phyloP scores from a whole-genome alignment of 805 yeast species.

The Alloascoidea africana region DNA sequence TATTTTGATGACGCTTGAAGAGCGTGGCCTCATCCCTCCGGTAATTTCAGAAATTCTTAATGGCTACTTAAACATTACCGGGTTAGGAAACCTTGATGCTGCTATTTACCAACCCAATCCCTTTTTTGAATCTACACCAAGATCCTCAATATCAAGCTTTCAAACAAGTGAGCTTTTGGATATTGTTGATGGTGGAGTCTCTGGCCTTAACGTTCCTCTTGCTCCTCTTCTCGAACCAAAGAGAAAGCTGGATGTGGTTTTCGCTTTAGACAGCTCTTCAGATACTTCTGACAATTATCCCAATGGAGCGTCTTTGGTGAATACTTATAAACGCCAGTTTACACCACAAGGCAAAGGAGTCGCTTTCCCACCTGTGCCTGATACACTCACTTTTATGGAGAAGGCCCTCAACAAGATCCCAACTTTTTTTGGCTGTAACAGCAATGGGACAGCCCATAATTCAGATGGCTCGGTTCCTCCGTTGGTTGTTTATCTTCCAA shows the following conservation, averaged over 20 bases:
- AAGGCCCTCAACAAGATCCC: slow-evolving; percentile 53
- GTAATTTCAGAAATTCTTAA: too few relatives aligned
- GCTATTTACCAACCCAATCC: not conserved
- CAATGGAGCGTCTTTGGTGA: slow-evolving; percentile 42
- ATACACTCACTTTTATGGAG: slow-evolving; percentile 38
- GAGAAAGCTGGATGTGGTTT: slow-evolving; percentile 44
- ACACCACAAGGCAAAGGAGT: slow-evolving; percentile 34
- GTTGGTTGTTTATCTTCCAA: slow-evolving; percentile 63
- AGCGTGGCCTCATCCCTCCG: too few relatives aligned
- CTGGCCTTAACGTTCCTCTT: slow-evolving; percentile 47
- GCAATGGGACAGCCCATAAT: slow-evolving; percentile 20
- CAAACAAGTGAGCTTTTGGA: slow-evolving; percentile 30
- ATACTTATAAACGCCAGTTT: slow-evolving; percentile 47
- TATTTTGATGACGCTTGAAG: too few relatives aligned
- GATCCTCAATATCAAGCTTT: slow-evolving; percentile 12
- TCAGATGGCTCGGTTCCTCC: slow-evolving; percentile 48
- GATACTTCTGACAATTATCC: slow-evolving; percentile 57
- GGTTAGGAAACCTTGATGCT: not conserved
- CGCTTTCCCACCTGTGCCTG: slow-evolving; percentile 74
- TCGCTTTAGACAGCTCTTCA: slow-evolving; percentile 57
- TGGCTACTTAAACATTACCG: too few relatives aligned
- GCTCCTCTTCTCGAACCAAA: slow-evolving; percentile 44
- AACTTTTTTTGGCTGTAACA: slow-evolving; percentile 71
- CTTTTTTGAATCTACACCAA: not conserved
- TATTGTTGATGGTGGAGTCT: slow-evolving; percentile 66